phyloP scores from a whole-genome alignment of 2,329 filamentous ascomycete genomes.

The Hyphodiscus sp. region DNA sequence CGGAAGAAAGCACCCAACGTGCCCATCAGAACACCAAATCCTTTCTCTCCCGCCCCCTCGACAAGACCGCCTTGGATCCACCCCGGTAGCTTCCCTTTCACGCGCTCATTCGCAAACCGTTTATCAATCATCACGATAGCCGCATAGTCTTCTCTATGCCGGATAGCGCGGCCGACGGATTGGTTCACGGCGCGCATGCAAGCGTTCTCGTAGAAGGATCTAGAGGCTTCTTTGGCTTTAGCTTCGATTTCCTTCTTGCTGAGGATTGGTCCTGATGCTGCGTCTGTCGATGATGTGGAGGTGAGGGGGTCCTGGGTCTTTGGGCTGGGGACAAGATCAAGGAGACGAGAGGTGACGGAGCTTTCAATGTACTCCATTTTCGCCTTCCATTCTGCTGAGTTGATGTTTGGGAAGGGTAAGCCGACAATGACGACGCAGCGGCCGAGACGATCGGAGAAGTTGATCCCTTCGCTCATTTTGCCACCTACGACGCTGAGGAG shows the following conservation, averaged over 20 bases:
- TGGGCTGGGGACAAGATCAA: too few relatives aligned
- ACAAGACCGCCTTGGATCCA: constrained; percentile 77
- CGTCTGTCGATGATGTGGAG: too few relatives aligned
- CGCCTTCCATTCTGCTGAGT: constrained; percentile 86
- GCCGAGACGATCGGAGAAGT: constrained; percentile 87
- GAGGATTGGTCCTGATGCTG: not conserved
- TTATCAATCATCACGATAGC: constrained; percentile 80
- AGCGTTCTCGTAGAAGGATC: constrained; percentile 86
- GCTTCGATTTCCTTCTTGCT: constrained; percentile 33
- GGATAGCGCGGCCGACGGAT: constrained; percentile 86
- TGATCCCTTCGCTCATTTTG: constrained; percentile 95
- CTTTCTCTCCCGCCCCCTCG: constrained; percentile 40
- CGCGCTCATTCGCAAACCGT: constrained; percentile 67
- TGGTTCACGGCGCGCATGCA: constrained; percentile 98
- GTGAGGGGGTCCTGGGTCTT: too few relatives aligned
- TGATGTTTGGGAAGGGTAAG: constrained; percentile 85
- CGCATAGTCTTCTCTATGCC: constrained; percentile 84
- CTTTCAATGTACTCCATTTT: constrained; percentile 81
- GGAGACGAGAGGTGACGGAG: constrained; percentile 26
- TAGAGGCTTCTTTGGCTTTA: constrained; percentile 48
- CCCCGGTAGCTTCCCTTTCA: constrained; percentile 72
- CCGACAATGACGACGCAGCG: constrained; percentile 89
- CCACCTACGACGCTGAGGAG: constrained; percentile 89
- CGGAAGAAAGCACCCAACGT: constrained; percentile 52
- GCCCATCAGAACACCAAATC: constrained; percentile 53